Percentiles rank a stretch among this genome's conserved stretches.
Evolutionary conservation across 768 basidiomycete species (phyloP).

Genomic region (Phylloporus sp.): DNA sequence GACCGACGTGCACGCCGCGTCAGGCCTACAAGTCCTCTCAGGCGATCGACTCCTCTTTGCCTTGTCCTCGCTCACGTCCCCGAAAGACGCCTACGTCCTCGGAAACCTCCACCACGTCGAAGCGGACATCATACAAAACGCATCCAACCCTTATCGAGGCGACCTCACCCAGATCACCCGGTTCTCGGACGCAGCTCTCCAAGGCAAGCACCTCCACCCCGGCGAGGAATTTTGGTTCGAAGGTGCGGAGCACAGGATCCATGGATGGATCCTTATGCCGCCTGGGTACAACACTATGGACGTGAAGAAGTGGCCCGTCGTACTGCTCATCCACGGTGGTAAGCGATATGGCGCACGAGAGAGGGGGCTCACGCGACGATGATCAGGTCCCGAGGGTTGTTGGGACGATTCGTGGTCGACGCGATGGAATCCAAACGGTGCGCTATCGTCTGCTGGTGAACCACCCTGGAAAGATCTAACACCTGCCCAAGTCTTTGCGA

Average conservation of each 20-base stretch:
- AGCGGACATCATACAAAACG: conserved; percentile 33
- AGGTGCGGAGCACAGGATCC: conserved; percentile 73
- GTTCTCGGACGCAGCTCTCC: conserved; percentile 54
- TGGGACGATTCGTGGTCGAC: conserved; percentile 93
- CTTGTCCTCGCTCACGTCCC: conserved; percentile 66
- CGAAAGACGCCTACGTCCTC: conserved; percentile 75
- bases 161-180: conserved; percentile 56
- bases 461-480: background rate
- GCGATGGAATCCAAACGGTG: conserved; percentile 87
- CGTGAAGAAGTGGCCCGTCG: conserved; percentile 70
- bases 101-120: conserved; percentile 43
- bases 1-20: conserved; percentile 52
- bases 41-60: conserved; percentile 65
- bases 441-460: background rate
- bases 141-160: conserved; percentile 22
- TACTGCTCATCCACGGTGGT: conserved; percentile 81
- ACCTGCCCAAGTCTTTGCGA: conserved; percentile 62
- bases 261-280: conserved; percentile 83
- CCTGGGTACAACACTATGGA: conserved; percentile 64
- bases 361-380: background rate
- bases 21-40: conserved; percentile 57
- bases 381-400: conserved; percentile 65
- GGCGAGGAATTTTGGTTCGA: conserved; percentile 89
- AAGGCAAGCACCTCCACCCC: conserved; percentile 50
- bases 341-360: background rate